Evolutionary conservation across 2,329 filamentous ascomycete genomes (phyloP).

Genomic region (Lachnellula occidentalis): DNA sequence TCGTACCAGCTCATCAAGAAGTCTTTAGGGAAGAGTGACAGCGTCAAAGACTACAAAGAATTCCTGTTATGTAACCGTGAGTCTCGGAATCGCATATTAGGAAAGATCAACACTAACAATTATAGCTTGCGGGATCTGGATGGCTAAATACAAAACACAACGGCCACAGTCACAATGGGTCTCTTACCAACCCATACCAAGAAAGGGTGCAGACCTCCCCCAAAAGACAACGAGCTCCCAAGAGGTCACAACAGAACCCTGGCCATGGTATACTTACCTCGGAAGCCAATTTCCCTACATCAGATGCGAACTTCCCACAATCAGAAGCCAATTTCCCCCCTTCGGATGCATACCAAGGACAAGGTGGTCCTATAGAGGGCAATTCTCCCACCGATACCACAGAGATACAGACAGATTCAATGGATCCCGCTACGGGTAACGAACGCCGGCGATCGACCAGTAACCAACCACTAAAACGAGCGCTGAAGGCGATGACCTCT

Average conservation of each 20-base stretch:
- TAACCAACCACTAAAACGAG: constrained; percentile 23
- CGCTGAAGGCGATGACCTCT: constrained; percentile 27
- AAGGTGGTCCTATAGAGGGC: constrained; percentile 17
- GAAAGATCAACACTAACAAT: constrained; percentile 27
- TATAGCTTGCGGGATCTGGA: constrained; percentile 83
- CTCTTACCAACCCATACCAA: constrained; percentile 8
- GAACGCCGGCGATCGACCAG: constrained; percentile 22
- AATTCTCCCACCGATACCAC: constrained; percentile 5
- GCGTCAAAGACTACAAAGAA: constrained; percentile 63
- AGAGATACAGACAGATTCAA: not conserved
- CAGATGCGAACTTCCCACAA: constrained; percentile 30
- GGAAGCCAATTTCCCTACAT: constrained; percentile 13
- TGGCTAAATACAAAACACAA: constrained; percentile 81
- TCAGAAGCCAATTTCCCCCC: constrained; percentile 51
- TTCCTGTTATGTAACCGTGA: constrained; percentile 82
- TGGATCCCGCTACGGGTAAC: constrained; percentile 2
- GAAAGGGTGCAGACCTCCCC: constrained; percentile 42
- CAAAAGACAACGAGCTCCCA: constrained; percentile 29
- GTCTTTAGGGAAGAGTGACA: constrained; percentile 53
- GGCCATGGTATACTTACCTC: constrained; percentile 11
- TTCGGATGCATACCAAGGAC: constrained; percentile 31
- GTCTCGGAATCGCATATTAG: constrained; percentile 31
- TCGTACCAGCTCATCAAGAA: constrained; percentile 77
- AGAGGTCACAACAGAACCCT: constrained; percentile 13
- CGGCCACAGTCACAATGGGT: constrained; percentile 82